Percentiles rank a stretch among this genome's conserved stretches.
These are phyloP conservation scores for Wakefieldia striispora DNA, from an alignment of 768 basidiomycete genomes.

Conservation along the genomic window DNA sequence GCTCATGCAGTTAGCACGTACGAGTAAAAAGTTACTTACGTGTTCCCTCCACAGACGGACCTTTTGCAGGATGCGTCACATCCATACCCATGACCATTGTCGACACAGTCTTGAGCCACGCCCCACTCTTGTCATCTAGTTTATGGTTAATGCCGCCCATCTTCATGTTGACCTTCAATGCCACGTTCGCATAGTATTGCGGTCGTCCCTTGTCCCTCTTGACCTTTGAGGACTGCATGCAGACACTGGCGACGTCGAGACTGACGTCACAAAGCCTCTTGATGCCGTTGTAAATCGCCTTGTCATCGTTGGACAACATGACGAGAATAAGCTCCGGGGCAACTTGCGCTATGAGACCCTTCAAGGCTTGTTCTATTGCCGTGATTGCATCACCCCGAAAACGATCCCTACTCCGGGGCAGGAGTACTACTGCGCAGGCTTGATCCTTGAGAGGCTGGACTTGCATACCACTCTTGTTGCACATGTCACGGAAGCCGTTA, in stretches of 20 bases:
- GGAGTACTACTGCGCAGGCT: constrained; percentile 33
- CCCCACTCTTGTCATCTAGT: constrained; percentile 37
- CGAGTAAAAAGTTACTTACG: constrained; percentile 28
- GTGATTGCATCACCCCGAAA: constrained; percentile 49
- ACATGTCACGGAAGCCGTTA: constrained; percentile 58
- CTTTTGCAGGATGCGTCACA: constrained; percentile 70
- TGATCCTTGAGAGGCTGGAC: constrained; percentile 31
- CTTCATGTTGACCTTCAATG: constrained; percentile 57
- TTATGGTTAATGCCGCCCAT: constrained; percentile 52
- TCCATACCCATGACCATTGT: constrained; percentile 61
- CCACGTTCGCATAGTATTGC: constrained; percentile 55
- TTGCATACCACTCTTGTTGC: constrained; percentile 60
- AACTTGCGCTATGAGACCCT: neutral
- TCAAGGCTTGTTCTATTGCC: constrained; percentile 10
- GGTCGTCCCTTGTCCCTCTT: constrained; percentile 45
- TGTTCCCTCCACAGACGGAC: constrained; percentile 52
- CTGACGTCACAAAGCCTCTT: constrained; percentile 49
- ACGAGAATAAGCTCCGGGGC: constrained; percentile 36
- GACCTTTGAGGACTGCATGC: constrained; percentile 69
- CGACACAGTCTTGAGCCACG: constrained; percentile 39
- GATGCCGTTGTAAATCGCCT: constrained; percentile 47
- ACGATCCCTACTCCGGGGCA: constrained; percentile 48
- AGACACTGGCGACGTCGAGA: constrained; percentile 59
- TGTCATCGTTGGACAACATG: constrained; percentile 47
- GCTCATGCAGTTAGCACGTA: constrained; percentile 1